Base-by-base conservation (phyloP, 2,329 filamentous ascomycete species). In the Fusarium marasasianum region DNA sequence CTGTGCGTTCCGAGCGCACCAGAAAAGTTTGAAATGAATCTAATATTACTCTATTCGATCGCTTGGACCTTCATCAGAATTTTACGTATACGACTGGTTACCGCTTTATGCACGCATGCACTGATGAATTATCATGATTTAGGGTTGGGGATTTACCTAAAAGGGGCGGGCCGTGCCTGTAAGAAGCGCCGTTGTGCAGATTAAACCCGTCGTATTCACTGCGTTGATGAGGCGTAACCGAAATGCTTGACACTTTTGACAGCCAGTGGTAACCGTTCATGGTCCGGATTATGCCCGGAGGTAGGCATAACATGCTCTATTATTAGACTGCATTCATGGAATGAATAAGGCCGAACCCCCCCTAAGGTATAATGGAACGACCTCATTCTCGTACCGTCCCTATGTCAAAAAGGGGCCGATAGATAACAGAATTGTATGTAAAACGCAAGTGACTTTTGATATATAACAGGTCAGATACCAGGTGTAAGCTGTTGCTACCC, bases 181-280 rank as follows among this genome's bases (percentile, higher is more conserved):
- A 35, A 64, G 56, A 66, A 56, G 31, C 38, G 45, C 50, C 29
- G 29, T 38, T 63, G 26, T 48, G 31, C 38, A 58, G 20, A 29
- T 56, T 63, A 50, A 66, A 64, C 29, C 58, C 63, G 48, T 56
- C 48, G 41, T 64, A 64, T 48, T 64, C 29, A 43, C 58, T 66
- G 41, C 26, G n/a, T 33, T 45, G 22, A 54, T 26, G 57, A 47
- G 47, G 41, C 47, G 38, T 31, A 61, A 48, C n/a, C 44, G 37
- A 61, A 48, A 48, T 35, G 29, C 29, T 48, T 50, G 35, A 47
- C 33, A 51, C 33, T 37, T 58, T 47, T 40, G 40, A 35, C 33
- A 69, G 62, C 26, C 26, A 43, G 37, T 41, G 31, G 22, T 18
- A n/a, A 38, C 44, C 10, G 31, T 26, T 7, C 26, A 53, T 45